Base-by-base conservation (phyloP, 1,139 yeast species). In the Blastobotrys capitulatus region DNA sequence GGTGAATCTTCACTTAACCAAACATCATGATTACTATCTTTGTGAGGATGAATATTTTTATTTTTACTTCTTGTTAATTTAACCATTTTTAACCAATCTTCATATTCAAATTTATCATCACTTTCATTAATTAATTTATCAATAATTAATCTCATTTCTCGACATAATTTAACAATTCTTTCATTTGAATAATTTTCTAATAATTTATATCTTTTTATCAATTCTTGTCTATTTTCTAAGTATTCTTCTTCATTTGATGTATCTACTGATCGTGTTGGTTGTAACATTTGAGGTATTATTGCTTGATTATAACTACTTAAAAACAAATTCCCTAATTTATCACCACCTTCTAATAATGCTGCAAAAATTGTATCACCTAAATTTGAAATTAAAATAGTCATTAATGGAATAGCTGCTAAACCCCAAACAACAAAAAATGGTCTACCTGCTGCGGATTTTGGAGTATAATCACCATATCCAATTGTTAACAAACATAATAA, bases 401-500 rank as follows among this genome's bases (percentile, higher is more conserved):
- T 87, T 52, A 87, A 71, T 0, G 96, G 96, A 15, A 88, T 84
- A 0, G 96, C 95, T 6, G 80, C 72, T 20, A 87, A 65, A 0
- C 90, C 84, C 95, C 96, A 88, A 3, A 79, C 66, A 10, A 86
- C 80, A 60, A 87, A 88, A 57, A 87, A 80, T 0, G 83, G 77
- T 42, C 86, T 69, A 0, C 95, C 95, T 7, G 86, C 80, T 1
- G 81, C 68, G 0, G 82, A 65, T 2, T 51, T 53, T 0, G 95
- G 95, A 0, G 80, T 73, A 58, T 70, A 82, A 59, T 83, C 90
- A 29, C 96, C 96, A 65, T 85, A 87, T 0, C 96, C 96, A 51
- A 88, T 83, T 0, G 96, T 86, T 26, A 87, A 68, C 51, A 88
- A 75, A 60, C 92, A 82, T 48, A 86, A 69, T 54, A 83, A 79